Evolutionary conservation across 2,329 filamentous ascomycete species (phyloP), one percentile per base, ranked within the genome.

Genomic region (Pseudogymnoascus sp.): DNA sequence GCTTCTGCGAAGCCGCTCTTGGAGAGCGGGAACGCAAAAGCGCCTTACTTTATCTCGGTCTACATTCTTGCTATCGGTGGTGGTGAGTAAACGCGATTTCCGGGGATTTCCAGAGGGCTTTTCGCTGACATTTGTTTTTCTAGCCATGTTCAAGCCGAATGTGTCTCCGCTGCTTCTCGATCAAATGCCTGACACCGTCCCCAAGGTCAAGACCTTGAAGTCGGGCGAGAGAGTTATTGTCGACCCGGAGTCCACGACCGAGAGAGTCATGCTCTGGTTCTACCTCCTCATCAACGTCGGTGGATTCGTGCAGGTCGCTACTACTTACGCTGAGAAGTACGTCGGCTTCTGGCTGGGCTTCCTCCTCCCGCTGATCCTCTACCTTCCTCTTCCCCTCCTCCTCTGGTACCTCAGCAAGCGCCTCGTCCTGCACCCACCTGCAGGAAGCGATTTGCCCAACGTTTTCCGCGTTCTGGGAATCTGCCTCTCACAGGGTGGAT

Each of bases 251-350:
- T 75, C 82, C 37, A 88, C 85, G 2, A 76, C 83, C 5, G 78
- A 82, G 5, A 78, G 83, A 60, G 63, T 68, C 3, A 68, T 72
- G 56, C 62, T 73, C 3, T 68, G 65, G 73, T 91, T 90, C 72
- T 91, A 90, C 75, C 78, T 88, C 62, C 81, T 87, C 68, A 86
- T 90, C 77, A 90, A 90, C 71, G 70, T 89, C 12, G 89, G 89
- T 43, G 83, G 85, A 22, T 69, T 72, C 65, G 71, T 80, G 53
- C 46, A 53, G 26, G 65, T 78, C 14, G 73, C 76, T 7, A 76
- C 75, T 4, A 71, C 73, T 0, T 80, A 79, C 26, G 65, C 74
- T 0, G 78, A 77, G 59, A 78, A 78, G 66, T 80, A 66, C 75
- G 81, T 70, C 77, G 81, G 78, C 75, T 81, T 78, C 68, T 83